Conservation (phyloP, 495 filamentous ascomycete genomes). For the Penicillium psychrofluorescens region DNA sequence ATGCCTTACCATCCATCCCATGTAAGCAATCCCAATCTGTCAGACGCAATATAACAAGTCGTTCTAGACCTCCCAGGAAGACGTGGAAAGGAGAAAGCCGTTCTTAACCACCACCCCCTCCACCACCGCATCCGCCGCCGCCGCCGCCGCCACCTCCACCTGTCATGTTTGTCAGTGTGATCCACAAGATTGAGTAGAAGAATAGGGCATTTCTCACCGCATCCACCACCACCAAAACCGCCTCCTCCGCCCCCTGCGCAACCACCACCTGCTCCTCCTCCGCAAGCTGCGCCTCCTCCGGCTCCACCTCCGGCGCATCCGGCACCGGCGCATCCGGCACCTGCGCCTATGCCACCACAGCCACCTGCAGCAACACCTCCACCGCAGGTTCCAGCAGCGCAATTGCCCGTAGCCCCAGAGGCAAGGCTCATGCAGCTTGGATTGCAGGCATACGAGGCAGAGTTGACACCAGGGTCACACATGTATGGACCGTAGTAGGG, state of each 20-base stretch:
- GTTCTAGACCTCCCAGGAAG: too few relatives aligned
- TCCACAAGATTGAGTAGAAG: too few relatives aligned
- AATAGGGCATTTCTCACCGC: too few relatives aligned
- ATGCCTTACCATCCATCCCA: too few relatives aligned
- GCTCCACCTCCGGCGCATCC: conserved; percentile 18
- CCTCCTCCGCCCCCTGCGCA: conserved; percentile 25
- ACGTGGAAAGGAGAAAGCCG: too few relatives aligned
- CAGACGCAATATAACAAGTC: too few relatives aligned
- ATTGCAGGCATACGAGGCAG: conserved; percentile 33
- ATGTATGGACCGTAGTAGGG: conserved; percentile 48
- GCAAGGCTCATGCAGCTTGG: conserved; percentile 38
- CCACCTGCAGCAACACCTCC: conserved; percentile 47
- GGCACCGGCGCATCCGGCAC: neutral
- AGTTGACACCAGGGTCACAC: conserved; percentile 38
- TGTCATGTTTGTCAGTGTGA: too few relatives aligned
- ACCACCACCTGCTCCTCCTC: conserved; percentile 2
- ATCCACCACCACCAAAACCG: conserved; percentile 24
- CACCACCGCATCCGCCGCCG: too few relatives aligned
- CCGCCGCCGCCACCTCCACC: conserved; percentile 6
- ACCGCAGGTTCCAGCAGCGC: conserved; percentile 42
- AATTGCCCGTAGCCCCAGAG: conserved; percentile 35
- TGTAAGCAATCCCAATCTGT: too few relatives aligned
- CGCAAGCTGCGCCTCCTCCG: conserved; percentile 32
- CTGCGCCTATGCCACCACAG: conserved; percentile 37
- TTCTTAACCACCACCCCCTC: too few relatives aligned